Evolutionary conservation across 257 asterid genomes (phyloP).

Genomic region (Solanum okadae): DNA sequence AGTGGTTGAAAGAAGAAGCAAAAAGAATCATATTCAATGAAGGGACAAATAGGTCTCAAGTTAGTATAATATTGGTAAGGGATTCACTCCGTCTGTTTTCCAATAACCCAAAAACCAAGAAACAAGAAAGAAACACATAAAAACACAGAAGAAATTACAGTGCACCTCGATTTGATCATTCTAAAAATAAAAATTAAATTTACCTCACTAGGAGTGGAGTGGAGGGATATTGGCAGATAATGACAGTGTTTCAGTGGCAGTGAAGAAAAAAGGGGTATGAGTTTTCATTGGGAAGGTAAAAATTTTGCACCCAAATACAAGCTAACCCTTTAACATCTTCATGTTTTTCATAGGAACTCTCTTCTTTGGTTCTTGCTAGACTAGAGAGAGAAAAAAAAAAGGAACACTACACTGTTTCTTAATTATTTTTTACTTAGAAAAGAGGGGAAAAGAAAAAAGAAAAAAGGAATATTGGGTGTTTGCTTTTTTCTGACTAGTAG

Average conservation of each 20-base stretch:
- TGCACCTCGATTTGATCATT: constrained; percentile 35
- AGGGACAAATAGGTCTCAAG: constrained; percentile 19
- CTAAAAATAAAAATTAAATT: background rate
- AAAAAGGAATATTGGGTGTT: background rate
- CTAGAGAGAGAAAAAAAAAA: background rate
- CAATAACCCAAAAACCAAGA: constrained; percentile 3
- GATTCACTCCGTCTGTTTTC: background rate
- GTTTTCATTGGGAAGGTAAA: constrained; percentile 96
- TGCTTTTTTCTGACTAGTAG: constrained; percentile 10
- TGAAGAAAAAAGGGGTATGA: constrained; percentile 52
- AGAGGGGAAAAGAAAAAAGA: background rate
- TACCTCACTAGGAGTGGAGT: background rate
- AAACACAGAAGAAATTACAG: constrained; percentile 7
- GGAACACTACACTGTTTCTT: background rate
- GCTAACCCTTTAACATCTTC: background rate
- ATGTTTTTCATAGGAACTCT: background rate
- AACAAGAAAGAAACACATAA: background rate
- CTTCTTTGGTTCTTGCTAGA: background rate
- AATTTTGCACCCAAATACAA: constrained; percentile 11
- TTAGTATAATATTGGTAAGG: background rate
- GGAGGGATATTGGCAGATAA: constrained; percentile 34
- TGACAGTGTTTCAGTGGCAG: constrained; percentile 74
- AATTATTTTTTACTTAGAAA: too few species aligned
- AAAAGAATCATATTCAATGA: constrained; percentile 2
- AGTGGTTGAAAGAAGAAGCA: background rate